These are phyloP conservation scores for Malassezia brasiliensis DNA, from an alignment of 1,284 basidiomycete species.

Conservation along the genomic window DNA sequence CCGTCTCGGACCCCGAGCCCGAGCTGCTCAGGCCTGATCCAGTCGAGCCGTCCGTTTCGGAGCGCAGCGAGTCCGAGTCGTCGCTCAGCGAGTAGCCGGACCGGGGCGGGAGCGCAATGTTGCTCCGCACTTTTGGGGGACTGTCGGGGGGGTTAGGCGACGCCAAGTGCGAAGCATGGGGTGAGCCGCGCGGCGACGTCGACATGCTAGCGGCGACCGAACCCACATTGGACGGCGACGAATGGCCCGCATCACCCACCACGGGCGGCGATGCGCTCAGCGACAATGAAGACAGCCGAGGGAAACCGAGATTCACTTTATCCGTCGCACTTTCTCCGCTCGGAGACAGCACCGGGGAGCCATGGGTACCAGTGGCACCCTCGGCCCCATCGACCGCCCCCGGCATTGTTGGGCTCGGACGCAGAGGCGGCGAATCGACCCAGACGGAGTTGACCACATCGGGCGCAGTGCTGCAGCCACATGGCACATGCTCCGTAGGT, in stretches of 20 bases:
- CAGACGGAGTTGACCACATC: conserved; percentile 14
- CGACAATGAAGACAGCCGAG: conserved; percentile 9
- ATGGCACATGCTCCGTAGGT: background rate
- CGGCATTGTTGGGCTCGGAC: background rate
- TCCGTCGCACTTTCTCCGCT: background rate
- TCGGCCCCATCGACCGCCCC: background rate
- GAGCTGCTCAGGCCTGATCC: conserved; percentile 34
- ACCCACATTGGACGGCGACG: background rate
- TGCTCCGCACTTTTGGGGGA: conserved; percentile 44
- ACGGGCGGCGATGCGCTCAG: conserved; percentile 1
- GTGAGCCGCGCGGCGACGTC: background rate
- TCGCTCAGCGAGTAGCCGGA: conserved; percentile 47
- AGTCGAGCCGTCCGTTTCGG: conserved; percentile 40
- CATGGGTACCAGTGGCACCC: background rate
- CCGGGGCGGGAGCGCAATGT: conserved; percentile 46
- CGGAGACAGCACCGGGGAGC: background rate
- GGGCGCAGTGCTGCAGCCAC: background rate
- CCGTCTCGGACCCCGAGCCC: conserved; percentile 26
- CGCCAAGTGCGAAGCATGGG: background rate
- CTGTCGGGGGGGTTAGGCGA: conserved; percentile 21
- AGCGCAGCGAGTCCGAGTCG: conserved; percentile 46
- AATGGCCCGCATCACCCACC: background rate
- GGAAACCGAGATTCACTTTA: conserved; percentile 8
- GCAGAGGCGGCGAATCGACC: background rate
- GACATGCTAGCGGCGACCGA: background rate